A percentile compares a stretch with the other conserved stretches of the same genome.
phyloP scores from a whole-genome alignment of 1,284 basidiomycete species.

The Ustanciosporium gigantosporum region DNA sequence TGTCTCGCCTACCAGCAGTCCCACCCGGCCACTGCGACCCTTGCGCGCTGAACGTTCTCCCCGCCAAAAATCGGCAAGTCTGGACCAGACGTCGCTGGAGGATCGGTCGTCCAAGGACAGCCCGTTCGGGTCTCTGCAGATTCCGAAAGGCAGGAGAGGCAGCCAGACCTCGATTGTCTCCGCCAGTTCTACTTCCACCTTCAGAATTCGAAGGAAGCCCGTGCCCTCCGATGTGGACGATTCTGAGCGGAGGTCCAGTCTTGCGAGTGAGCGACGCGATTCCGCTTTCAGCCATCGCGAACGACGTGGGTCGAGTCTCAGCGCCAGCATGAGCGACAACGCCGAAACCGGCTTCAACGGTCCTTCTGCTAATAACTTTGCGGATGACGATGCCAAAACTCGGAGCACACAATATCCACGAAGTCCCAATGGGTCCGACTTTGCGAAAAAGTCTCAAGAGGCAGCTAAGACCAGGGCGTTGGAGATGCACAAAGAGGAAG shows the following conservation, averaged over 20 bases:
- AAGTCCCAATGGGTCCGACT: constrained; percentile 15
- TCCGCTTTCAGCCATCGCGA: constrained; percentile 7
- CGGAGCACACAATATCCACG: constrained; percentile 5
- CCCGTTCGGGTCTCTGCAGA: background rate
- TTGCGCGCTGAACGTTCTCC: background rate
- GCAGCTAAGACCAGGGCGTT: constrained; percentile 14
- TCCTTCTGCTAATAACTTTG: too few relatives aligned
- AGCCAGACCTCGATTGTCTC: constrained; percentile 23
- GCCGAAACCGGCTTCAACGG: too few relatives aligned
- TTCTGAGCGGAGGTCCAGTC: constrained; percentile 8
- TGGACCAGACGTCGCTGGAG: background rate
- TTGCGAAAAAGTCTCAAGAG: constrained; percentile 19
- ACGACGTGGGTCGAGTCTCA: background rate
- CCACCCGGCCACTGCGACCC: constrained; percentile 3
- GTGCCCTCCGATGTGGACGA: constrained; percentile 24
- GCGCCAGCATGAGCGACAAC: too few relatives aligned
- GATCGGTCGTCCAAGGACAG: background rate
- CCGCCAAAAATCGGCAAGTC: background rate
- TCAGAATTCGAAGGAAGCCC: constrained; percentile 30
- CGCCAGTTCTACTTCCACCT: constrained; percentile 32
- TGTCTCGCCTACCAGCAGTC: constrained; percentile 12
- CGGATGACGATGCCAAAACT: background rate
- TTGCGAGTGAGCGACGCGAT: constrained; percentile 1
- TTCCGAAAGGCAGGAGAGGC: constrained; percentile 4
- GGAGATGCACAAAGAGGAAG: background rate